A percentile compares a stretch with the other conserved stretches of the same genome.
Evolutionary conservation across 257 asterid genomes (phyloP).

Genomic region (Solanum microdontum): DNA sequence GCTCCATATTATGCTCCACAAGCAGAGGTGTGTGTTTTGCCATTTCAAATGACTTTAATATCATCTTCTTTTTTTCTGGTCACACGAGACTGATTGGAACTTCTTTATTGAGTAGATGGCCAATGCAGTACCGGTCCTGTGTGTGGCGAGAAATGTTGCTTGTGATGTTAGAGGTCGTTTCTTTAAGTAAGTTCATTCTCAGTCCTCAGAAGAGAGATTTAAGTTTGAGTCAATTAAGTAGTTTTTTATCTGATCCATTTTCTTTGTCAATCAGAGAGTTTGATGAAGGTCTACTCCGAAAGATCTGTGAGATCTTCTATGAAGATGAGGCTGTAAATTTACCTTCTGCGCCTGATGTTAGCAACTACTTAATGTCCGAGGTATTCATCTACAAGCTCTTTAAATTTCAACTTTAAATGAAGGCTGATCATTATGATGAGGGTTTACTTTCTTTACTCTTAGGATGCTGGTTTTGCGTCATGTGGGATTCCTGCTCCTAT

Average conservation of each 20-base stretch:
- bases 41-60: slow-evolving; percentile 1
- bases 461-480: slow-evolving; percentile 63
- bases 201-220: background rate
- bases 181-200: slow-evolving; percentile 56
- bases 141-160: slow-evolving; percentile 98
- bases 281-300: slow-evolving; percentile 57
- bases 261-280: slow-evolving; percentile 53
- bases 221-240: background rate
- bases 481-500: slow-evolving; percentile 58
- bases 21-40: slow-evolving; percentile 67
- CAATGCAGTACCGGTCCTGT: slow-evolving; percentile 82
- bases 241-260: background rate
- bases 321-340: slow-evolving; percentile 76
- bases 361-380: slow-evolving; percentile 91
- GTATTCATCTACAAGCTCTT: slow-evolving; percentile 17
- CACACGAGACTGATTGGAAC: background rate
- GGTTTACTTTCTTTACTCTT: background rate
- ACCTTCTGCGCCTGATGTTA: slow-evolving; percentile 85
- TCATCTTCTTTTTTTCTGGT: background rate
- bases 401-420: background rate
- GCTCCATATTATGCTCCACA: slow-evolving; percentile 98
- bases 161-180: slow-evolving; percentile 96
- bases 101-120: slow-evolving; percentile 42
- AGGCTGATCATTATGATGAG: slow-evolving; percentile 6
- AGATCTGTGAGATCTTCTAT: slow-evolving; percentile 59